Percentiles rank a stretch among this genome's conserved stretches.
These are phyloP conservation scores for Stropharia rugosoannulata DNA, from an alignment of 768 basidiomycete genomes.

Conservation along the genomic window DNA sequence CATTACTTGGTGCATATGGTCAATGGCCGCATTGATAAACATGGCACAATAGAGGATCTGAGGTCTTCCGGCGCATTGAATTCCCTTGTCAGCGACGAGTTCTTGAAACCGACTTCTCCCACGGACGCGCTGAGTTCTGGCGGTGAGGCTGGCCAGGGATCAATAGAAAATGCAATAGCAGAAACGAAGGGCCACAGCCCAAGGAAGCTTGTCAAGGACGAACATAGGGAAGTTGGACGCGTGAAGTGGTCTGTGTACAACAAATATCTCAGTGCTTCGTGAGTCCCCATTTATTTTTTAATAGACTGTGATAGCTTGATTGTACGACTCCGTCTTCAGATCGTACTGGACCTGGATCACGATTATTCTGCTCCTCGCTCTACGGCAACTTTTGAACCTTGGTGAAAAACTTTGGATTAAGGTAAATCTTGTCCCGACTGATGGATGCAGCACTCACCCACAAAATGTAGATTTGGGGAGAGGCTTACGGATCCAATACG, in stretches of 20 bases:
- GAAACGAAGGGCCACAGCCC: conserved; percentile 52
- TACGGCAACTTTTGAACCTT: conserved; percentile 52
- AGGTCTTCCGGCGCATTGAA: conserved; percentile 43
- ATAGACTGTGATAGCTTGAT: background rate
- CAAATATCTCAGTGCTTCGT: conserved; percentile 73
- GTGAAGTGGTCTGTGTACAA: conserved; percentile 78
- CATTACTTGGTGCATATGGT: conserved; percentile 76
- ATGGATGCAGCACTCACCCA: background rate
- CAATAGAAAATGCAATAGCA: conserved; percentile 23
- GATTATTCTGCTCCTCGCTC: conserved; percentile 44
- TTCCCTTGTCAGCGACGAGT: conserved; percentile 17
- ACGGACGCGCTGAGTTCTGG: conserved; percentile 50
- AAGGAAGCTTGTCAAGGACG: conserved; percentile 75
- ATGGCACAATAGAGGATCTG: conserved; percentile 68
- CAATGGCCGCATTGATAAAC: conserved; percentile 76
- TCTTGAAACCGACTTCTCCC: conserved; percentile 26
- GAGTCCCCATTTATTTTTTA: conserved; percentile 21
- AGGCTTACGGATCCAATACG: conserved; percentile 42
- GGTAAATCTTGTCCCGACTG: conserved; percentile 27
- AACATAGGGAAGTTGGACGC: conserved; percentile 75
- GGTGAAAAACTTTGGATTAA: conserved; percentile 77
- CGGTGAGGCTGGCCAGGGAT: conserved; percentile 27
- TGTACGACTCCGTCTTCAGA: conserved; percentile 23
- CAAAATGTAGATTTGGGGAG: conserved; percentile 56
- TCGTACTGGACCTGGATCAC: conserved; percentile 70